Evolutionary conservation across 495 filamentous ascomycete genomes (phyloP), one percentile per base, ranked within the genome.

Genomic region (Penicillium ochrochloron): DNA sequence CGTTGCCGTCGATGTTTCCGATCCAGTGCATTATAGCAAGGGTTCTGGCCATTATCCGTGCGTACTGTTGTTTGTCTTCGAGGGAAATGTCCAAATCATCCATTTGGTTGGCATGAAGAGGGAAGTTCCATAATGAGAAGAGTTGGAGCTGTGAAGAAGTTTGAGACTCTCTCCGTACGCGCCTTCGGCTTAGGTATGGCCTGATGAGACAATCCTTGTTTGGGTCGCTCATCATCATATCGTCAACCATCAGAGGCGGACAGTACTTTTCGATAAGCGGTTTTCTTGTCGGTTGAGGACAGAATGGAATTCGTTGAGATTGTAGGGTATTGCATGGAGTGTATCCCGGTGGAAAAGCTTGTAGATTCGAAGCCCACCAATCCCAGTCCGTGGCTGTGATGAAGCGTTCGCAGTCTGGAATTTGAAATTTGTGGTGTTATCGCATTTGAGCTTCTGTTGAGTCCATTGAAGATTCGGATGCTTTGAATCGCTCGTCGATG

Each of bases 101-200:
- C 62, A 85, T 77, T 58, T 85, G 80, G 58, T 85, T 76, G 2
- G 80, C 42, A 62, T 85, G 80, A 0, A 86, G 75, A 0, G 78
- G 82, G 60, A 70, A 83, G 64, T 85, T 84, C 5, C 78, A 73
- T 14, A 85, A 66, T 23, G 67, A 78, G 59, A 83, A 80, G 10
- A 12, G 57, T 3, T 23, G 52, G 37, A 70, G 72, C 54, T 33
- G 14, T 25, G 57, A 61, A 19, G 60, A 35, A 29, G 42, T 48
- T n/a, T 55, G 14, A 21, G 6, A 31, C 27, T 27, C 46, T 41
- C 37, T 41, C 39, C 33, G 21, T 21, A 48, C 61, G 23, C 68
- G 68, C 51, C 74, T 70, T 46, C 80, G 70, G 48, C 84, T 80
- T 0, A 83, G 68, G 53, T 83, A 85, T 0, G 76, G 77, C 8